A percentile compares a stretch with the other conserved stretches of the same genome.
phyloP scores from a whole-genome alignment of 495 filamentous ascomycete genomes.

The Penicillium turbatum region DNA sequence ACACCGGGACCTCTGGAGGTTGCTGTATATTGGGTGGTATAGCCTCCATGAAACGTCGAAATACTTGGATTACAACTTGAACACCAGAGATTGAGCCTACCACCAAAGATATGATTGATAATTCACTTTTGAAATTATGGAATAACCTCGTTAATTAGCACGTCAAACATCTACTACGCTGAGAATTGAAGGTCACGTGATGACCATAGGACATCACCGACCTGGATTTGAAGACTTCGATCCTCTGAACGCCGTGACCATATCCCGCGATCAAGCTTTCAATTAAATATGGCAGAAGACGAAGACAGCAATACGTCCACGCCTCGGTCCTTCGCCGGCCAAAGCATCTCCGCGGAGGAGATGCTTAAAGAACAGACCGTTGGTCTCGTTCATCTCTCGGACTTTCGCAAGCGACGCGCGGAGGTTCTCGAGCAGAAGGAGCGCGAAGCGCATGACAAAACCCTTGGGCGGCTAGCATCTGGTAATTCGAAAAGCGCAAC shows the following conservation, averaged over 20 bases:
- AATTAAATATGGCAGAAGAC: constrained; percentile 33
- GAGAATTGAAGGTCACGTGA: constrained; percentile 19
- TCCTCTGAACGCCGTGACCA: neutral
- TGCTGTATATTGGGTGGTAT: no score
- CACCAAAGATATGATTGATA: no score
- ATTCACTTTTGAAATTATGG: no score
- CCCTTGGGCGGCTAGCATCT: constrained; percentile 47
- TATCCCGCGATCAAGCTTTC: neutral
- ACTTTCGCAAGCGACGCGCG: constrained; percentile 95
- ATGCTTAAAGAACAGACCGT: constrained; percentile 90
- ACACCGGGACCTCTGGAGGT: no score
- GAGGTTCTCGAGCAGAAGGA: constrained; percentile 91
- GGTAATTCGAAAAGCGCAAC: constrained; percentile 50
- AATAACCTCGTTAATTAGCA: no score
- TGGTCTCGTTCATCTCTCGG: constrained; percentile 83
- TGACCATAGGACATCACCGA: constrained; percentile 16
- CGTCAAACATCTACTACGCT: neutral
- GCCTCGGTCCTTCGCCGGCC: constrained; percentile 63
- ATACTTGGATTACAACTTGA: no score
- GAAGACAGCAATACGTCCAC: constrained; percentile 37
- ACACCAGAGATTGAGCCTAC: no score
- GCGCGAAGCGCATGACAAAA: constrained; percentile 66
- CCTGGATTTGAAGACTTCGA: neutral
- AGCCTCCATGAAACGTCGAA: no score
- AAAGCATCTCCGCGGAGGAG: constrained; percentile 78